Evolutionary conservation across 2,329 filamentous ascomycete species (phyloP), one percentile per base, ranked within the genome.

Genomic region (Zymoseptoria brevis): DNA sequence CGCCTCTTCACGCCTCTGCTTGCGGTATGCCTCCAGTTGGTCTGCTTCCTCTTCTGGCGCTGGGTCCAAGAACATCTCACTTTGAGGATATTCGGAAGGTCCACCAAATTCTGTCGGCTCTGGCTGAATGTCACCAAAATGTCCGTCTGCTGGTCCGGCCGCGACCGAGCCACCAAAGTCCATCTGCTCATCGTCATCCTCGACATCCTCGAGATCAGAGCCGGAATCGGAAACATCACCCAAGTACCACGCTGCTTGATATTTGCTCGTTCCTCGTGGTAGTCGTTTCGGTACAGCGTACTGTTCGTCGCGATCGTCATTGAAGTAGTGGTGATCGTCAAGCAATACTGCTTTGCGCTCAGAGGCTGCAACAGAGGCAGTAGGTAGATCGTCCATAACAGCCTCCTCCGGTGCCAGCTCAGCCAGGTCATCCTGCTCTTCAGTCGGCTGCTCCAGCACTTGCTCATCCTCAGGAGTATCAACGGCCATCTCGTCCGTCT

Each of bases 321-420:
- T 92, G 71, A 97, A 99, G 74, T 99, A 99, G 72, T 97, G 93
- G 73, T 99, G 93, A 66, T 97, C 93, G 66, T 99, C 94, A 8
- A 99, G 80, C 49, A 99, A 78, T 1, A 99, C 94, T 64, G 93
- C 94, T 75, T 93, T 96, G 71, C 78, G 71, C 60, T 79, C 77
- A 24, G 68, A 82, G 66, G 61, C 79, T 72, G 67, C 80, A 59
- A 76, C 76, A 70, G 72, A 80, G 63, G 75, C 76, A 7, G 77
- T 74, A 21, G 83, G 83, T 21, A 84, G 54, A 62, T 89, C 88
- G 22, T 84, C 79, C 90, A 96, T 94, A 60, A 84, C 79, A 2
- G 86, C 82, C 68, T 93, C 90, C 72, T 97, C 93, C 0, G 92
- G 93, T 0, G 94, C 93, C 58, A 97, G 81, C 55, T 90, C 86